phyloP scores from a whole-genome alignment of 345 rosid genomes.

The Eucalyptus polyanthemos region DNA sequence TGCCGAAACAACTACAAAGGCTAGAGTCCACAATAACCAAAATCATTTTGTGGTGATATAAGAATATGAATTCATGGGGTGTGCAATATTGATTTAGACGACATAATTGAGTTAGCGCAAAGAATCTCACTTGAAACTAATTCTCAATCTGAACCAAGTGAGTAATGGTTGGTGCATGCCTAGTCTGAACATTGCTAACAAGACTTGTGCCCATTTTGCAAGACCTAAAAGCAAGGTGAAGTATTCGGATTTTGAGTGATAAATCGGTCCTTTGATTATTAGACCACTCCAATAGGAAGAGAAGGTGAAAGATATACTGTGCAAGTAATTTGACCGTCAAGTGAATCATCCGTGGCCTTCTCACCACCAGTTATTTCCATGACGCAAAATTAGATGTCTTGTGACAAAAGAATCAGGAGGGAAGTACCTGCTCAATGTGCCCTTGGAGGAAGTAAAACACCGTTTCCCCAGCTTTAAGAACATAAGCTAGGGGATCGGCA shows the following conservation, averaged over 20 bases:
- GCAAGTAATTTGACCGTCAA: background rate
- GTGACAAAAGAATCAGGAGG: background rate
- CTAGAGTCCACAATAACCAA: background rate
- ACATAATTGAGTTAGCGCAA: background rate
- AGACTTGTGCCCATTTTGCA: background rate
- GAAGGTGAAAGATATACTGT: background rate
- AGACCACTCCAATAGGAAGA: background rate
- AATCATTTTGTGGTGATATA: background rate
- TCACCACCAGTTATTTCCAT: background rate
- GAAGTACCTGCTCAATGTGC: constrained; percentile 39
- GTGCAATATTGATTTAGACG: background rate
- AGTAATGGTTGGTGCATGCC: background rate
- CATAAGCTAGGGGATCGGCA: constrained; percentile 33
- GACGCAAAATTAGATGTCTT: background rate
- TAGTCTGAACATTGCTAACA: background rate
- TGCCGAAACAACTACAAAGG: background rate
- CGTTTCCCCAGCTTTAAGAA: constrained; percentile 29
- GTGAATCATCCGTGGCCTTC: background rate
- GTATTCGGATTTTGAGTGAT: background rate
- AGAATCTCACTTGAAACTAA: background rate
- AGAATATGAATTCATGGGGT: background rate
- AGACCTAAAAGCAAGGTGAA: background rate
- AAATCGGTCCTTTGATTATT: background rate
- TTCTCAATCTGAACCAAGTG: background rate
- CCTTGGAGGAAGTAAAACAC: constrained; percentile 58